Evolutionary conservation across 768 basidiomycete genomes (phyloP).

Genomic region (Kwoniella botswanensis): DNA sequence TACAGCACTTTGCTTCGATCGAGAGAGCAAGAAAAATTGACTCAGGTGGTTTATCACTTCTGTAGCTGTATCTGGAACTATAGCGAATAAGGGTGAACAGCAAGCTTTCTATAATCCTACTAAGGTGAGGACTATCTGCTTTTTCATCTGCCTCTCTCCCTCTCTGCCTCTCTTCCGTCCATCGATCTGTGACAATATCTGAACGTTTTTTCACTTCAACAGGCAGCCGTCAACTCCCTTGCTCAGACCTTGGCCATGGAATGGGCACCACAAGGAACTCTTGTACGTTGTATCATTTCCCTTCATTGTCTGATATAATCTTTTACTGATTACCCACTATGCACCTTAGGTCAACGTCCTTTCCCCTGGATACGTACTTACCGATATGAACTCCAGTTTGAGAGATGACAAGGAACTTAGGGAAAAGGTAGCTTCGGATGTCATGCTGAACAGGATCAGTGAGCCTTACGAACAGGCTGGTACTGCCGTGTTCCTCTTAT

Average conservation of each 20-base stretch:
- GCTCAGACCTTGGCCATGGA: conserved; percentile 53
- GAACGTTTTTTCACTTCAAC: not conserved
- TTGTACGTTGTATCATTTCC: conserved; percentile 24
- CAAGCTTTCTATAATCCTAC: conserved; percentile 54
- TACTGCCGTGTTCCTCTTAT: conserved; percentile 48
- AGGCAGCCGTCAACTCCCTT: conserved; percentile 46
- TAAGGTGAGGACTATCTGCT: conserved; percentile 29
- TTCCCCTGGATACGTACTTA: conserved; percentile 47
- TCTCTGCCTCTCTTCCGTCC: not conserved
- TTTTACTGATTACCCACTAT: not conserved
- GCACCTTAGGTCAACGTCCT: conserved; percentile 35
- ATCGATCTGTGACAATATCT: too few species aligned
- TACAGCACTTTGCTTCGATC: not conserved
- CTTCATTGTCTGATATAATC: not conserved
- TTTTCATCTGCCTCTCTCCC: not conserved
- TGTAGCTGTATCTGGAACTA: conserved; percentile 44
- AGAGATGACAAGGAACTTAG: conserved; percentile 31
- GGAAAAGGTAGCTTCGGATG: conserved; percentile 20
- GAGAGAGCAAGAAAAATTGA: not conserved
- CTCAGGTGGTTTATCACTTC: not conserved
- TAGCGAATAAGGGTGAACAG: conserved; percentile 43
- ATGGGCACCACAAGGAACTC: conserved; percentile 50
- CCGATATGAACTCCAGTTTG: conserved; percentile 50
- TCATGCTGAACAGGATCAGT: conserved; percentile 38
- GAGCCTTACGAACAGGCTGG: conserved; percentile 51